phyloP scores from a whole-genome alignment of 768 basidiomycete species.

The Kwoniella sp. region DNA sequence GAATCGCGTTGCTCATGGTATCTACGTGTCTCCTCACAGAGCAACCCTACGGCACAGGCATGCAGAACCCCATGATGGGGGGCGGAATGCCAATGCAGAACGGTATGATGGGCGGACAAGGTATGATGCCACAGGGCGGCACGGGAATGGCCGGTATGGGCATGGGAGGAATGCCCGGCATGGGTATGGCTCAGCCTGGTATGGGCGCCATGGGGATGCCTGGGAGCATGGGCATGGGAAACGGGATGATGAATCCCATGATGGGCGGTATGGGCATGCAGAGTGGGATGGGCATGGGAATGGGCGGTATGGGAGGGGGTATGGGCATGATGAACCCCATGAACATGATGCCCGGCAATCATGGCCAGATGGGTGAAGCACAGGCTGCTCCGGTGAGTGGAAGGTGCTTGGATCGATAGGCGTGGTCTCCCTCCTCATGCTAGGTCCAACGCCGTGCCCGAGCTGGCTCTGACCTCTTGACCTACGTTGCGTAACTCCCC shows the following conservation, averaged over 20 bases:
- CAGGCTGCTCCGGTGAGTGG: constrained; percentile 48
- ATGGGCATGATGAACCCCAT: constrained; percentile 25
- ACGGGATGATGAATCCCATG: constrained; percentile 35
- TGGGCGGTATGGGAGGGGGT: constrained; percentile 31
- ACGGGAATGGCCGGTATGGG: constrained; percentile 5
- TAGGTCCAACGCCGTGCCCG: too few relatives aligned
- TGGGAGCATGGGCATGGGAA: constrained; percentile 24
- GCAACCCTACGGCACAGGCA: constrained; percentile 19
- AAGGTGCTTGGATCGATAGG: constrained; percentile 49
- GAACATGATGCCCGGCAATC: constrained; percentile 21
- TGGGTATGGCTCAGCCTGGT: constrained; percentile 37
- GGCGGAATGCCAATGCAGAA: constrained; percentile 20
- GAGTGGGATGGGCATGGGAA: constrained; percentile 23
- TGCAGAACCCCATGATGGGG: constrained; percentile 24
- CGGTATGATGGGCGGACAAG: constrained; percentile 19
- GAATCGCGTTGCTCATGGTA: background rate
- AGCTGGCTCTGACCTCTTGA: too few relatives aligned
- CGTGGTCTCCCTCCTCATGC: too few relatives aligned
- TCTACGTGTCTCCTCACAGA: constrained; percentile 10
- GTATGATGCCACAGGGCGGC: constrained; percentile 15
- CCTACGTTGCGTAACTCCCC: background rate
- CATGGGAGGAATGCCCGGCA: constrained; percentile 27
- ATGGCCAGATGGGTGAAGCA: constrained; percentile 38
- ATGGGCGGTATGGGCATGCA: constrained; percentile 19
- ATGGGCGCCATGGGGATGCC: constrained; percentile 36